Evolutionary conservation across 768 basidiomycete genomes (phyloP).

Genomic region (Sarcodon aspratus): DNA sequence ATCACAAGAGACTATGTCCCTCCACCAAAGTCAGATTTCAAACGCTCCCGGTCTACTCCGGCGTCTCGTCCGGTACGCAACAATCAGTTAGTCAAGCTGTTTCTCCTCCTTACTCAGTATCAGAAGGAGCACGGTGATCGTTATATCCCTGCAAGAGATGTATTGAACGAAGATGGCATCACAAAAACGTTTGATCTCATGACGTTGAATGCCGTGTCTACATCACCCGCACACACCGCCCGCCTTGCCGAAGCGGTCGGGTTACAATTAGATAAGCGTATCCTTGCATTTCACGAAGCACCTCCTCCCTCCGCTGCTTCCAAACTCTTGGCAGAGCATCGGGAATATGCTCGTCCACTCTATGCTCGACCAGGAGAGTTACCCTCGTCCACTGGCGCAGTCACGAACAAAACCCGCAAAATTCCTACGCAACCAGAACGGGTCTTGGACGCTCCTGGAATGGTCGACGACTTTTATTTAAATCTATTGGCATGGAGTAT

Average conservation of each 20-base stretch:
- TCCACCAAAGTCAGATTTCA: conserved; percentile 44
- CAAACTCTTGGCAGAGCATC: conserved; percentile 61
- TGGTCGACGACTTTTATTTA: conserved; percentile 94
- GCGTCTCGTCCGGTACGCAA: conserved; percentile 24
- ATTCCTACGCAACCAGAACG: conserved; percentile 83
- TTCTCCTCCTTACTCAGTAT: neutral
- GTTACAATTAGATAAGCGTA: conserved; percentile 66
- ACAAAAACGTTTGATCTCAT: conserved; percentile 45
- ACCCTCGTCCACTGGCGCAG: conserved; percentile 48
- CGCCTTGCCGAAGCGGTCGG: conserved; percentile 69
- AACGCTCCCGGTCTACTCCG: conserved; percentile 67
- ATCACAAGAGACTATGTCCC: conserved; percentile 71
- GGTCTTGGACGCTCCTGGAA: conserved; percentile 91
- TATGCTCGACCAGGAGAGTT: conserved; percentile 59
- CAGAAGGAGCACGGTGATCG: conserved; percentile 51
- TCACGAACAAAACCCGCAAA: conserved; percentile 57
- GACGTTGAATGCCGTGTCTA: conserved; percentile 41
- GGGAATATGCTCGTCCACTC: conserved; percentile 65
- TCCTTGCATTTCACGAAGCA: conserved; percentile 81
- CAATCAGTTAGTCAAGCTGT: neutral
- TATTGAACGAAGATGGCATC: conserved; percentile 41
- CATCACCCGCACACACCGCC: conserved; percentile 70
- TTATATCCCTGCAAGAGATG: conserved; percentile 57
- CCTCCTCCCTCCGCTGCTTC: conserved; percentile 75
- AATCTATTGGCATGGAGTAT: conserved; percentile 88